Conservation (phyloP, 495 filamentous ascomycete genomes). For the Neurospora terricola region DNA sequence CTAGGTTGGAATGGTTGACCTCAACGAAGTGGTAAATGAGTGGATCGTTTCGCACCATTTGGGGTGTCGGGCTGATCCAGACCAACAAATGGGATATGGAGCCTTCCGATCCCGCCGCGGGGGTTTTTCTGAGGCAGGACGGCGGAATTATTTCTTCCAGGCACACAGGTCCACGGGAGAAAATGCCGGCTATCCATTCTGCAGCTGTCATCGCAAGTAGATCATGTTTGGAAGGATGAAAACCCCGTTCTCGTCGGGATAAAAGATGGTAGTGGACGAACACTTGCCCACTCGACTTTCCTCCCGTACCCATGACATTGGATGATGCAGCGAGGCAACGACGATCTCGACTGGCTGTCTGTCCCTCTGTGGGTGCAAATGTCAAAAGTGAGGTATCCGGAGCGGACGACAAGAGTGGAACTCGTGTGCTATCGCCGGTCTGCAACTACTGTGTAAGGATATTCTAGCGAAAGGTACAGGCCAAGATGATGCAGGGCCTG, state of each 20-base stretch:
- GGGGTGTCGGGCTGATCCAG: neutral
- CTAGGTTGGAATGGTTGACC: neutral
- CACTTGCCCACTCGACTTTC: neutral
- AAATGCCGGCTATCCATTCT: neutral
- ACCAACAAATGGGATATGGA: neutral
- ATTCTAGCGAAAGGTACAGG: slow-evolving; percentile 1
- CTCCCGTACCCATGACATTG: neutral
- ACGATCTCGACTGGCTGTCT: neutral
- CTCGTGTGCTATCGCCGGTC: neutral
- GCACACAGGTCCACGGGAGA: neutral
- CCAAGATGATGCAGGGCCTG: slow-evolving; percentile 22
- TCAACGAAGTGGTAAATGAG: neutral
- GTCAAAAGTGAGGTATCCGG: neutral
- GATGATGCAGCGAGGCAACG: neutral
- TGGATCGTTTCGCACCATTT: neutral
- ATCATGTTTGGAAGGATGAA: neutral
- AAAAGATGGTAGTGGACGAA: neutral
- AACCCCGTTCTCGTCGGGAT: neutral
- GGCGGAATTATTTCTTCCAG: neutral
- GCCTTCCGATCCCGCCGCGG: neutral
- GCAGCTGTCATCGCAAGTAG: neutral
- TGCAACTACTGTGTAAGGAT: neutral
- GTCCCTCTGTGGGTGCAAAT: neutral
- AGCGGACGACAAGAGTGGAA: neutral
- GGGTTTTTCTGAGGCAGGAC: neutral